Conservation (phyloP, 345 rosid species). For the Pseudoturritis turrita region DNA sequence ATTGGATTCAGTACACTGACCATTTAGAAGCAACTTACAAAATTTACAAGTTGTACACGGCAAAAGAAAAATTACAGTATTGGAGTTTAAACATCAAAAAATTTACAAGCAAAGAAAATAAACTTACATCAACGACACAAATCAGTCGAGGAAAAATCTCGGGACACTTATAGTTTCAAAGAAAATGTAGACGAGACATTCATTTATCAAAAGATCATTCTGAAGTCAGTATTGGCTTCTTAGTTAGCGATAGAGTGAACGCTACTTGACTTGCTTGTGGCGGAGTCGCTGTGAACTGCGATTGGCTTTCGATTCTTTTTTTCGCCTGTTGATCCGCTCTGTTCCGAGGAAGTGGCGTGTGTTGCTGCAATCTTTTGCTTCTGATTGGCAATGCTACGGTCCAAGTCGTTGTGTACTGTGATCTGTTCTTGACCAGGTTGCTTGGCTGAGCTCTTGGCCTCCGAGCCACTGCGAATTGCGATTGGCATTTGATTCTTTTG, state of each 20-base stretch:
- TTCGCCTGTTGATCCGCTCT: background rate
- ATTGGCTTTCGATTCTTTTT: constrained; percentile 10
- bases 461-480: background rate
- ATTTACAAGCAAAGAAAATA: background rate
- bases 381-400: background rate
- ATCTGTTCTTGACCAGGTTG: background rate
- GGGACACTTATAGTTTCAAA: background rate
- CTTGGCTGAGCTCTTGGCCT: constrained; percentile 11
- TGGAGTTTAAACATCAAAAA: background rate
- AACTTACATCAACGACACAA: background rate
- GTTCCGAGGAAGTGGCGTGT: constrained; percentile 12
- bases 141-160: background rate
- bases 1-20: too few relatives aligned
- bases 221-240: background rate
- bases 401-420: background rate
- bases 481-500: constrained; percentile 13
- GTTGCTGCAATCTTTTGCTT: constrained; percentile 4
- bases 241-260: constrained; percentile 2
- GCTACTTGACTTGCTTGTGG: constrained; percentile 9
- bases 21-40: background rate
- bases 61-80: background rate
- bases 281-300: background rate
- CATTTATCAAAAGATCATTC: background rate
- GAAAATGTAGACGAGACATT: background rate
- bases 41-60: background rate